Conservation (phyloP, 176 grass and related monocot genomes). For the Hordeum vulgare region MorexV3_pseudomolecules_assembly NC_058522.1:25636537-25637036, state of each 20-base stretch:
- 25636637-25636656: conserved; percentile 88
- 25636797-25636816: conserved; percentile 60
- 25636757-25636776: not conserved
- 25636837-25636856: conserved; percentile 69
- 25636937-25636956: not conserved
- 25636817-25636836: conserved; percentile 57
- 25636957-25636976: not conserved
- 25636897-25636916: conserved; percentile 49
- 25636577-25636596: conserved; percentile 87
- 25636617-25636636: conserved; percentile 83
- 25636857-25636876: conserved; percentile 83
- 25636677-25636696: conserved; percentile 38
- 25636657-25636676: conserved; percentile 86
- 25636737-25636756: conserved; percentile 7
- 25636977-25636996: conserved; percentile 33
- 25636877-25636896: conserved; percentile 65
- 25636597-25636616: conserved; percentile 76
- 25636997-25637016: conserved; percentile 54
- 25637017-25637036: conserved; percentile 39
- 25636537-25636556: not conserved
- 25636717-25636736: not conserved
- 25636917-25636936: not conserved
- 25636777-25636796: conserved; percentile 54
- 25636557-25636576: not conserved
- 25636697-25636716: not conserved